Evolutionary conservation across 768 basidiomycete species (phyloP).

Genomic region (Rhodosporidiobolus sp.): DNA sequence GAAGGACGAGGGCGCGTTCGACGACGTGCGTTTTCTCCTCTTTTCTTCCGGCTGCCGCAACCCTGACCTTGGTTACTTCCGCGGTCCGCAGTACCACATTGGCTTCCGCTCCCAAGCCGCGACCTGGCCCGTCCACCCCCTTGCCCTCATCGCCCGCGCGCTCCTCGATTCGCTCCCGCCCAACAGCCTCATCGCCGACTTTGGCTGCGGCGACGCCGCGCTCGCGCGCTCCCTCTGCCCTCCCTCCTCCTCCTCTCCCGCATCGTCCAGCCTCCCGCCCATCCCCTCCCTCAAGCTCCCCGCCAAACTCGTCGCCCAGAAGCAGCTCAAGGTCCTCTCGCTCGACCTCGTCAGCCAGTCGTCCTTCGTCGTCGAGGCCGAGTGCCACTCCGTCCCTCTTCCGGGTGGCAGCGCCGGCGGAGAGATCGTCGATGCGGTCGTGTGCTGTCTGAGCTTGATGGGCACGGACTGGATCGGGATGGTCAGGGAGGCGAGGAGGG

Average conservation of each 20-base stretch:
- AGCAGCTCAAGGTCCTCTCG: constrained; percentile 60
- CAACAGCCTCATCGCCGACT: constrained; percentile 76
- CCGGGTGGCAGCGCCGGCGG: constrained; percentile 70
- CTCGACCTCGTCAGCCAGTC: constrained; percentile 63
- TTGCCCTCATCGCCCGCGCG: constrained; percentile 69
- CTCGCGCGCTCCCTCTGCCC: constrained; percentile 72
- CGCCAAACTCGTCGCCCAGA: constrained; percentile 32
- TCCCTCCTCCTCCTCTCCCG: constrained; percentile 52
- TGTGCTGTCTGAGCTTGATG: constrained; percentile 96
- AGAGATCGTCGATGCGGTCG: constrained; percentile 81
- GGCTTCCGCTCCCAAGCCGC: constrained; percentile 89
- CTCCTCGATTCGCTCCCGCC: constrained; percentile 62
- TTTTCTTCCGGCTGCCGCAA: neutral
- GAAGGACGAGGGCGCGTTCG: constrained; percentile 72
- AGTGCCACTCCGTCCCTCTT: constrained; percentile 78
- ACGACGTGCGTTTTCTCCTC: constrained; percentile 61
- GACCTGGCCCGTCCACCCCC: constrained; percentile 90
- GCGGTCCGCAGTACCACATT: constrained; percentile 68
- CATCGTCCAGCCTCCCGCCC: neutral
- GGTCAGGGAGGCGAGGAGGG: constrained; percentile 81
- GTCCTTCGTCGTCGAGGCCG: constrained; percentile 75
- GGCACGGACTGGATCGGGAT: constrained; percentile 92
- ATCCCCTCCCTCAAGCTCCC: constrained; percentile 45
- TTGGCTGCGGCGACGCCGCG: constrained; percentile 92
- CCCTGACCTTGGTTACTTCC: fast-evolving